phyloP scores from a whole-genome alignment of 2,329 filamentous ascomycete species.

The Zopfia rhizophila region DNA sequence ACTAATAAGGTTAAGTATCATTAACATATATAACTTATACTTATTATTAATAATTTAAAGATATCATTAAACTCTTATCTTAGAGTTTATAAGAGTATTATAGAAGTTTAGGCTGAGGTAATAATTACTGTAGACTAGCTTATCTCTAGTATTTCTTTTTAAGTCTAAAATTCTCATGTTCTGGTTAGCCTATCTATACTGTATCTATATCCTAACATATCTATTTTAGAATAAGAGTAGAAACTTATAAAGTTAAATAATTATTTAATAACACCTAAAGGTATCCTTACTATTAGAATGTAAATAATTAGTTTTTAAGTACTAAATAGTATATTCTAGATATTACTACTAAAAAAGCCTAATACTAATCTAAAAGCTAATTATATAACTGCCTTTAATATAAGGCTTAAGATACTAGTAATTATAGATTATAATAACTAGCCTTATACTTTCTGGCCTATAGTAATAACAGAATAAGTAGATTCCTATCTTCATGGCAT shows the following conservation, averaged over 20 bases:
- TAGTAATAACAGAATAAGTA: too few species aligned
- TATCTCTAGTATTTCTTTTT: neutral
- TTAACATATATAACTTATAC: neutral
- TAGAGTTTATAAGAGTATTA: neutral
- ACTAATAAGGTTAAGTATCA: too few species aligned
- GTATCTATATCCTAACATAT: conserved; percentile 53
- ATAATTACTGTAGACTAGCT: neutral
- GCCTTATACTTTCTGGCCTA: too few species aligned
- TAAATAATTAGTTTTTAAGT: neutral
- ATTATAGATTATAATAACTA: too few species aligned
- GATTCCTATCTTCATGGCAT: too few species aligned
- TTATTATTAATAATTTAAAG: conserved; percentile 3
- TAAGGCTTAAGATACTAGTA: too few species aligned
- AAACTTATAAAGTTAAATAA: too few species aligned
- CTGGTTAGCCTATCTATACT: conserved; percentile 45
- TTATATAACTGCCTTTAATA: too few species aligned
- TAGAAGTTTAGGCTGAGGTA: neutral
- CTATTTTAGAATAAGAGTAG: too few species aligned
- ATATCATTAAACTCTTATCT: neutral
- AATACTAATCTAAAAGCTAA: too few species aligned
- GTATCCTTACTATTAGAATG: conserved; percentile 2
- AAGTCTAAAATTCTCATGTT: conserved; percentile 25
- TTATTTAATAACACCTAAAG: neutral
- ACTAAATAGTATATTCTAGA: conserved; percentile 5
- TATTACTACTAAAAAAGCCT: conserved; percentile 3